phyloP scores from a whole-genome alignment of 148 eudicot genomes.

The Rhododendron ferrugineum region DNA sequence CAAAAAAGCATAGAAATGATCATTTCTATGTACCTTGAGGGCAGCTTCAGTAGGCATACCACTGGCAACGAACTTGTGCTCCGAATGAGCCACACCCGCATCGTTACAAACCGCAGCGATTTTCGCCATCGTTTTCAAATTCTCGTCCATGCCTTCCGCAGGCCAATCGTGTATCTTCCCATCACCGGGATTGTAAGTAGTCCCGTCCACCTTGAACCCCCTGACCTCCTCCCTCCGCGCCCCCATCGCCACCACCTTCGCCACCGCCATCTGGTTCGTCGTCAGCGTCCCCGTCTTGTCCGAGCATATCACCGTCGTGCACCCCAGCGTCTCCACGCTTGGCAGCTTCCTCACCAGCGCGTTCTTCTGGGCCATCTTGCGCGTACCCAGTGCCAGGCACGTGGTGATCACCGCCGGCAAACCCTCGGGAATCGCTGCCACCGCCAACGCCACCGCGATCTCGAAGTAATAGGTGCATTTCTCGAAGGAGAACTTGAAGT shows the following conservation, averaged over 20 bases:
- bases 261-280: conserved; percentile 50
- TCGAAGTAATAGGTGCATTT: conserved; percentile 47
- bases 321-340: conserved; percentile 53
- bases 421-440: conserved; percentile 54
- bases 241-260: conserved; percentile 47
- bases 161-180: conserved; percentile 38
- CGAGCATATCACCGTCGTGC: conserved; percentile 49
- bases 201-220: conserved; percentile 36
- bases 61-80: conserved; percentile 34
- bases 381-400: conserved; percentile 47
- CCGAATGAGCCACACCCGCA: conserved; percentile 37
- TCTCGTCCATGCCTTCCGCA: conserved; percentile 26
- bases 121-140: conserved; percentile 37
- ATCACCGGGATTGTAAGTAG: conserved; percentile 40
- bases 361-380: conserved; percentile 54
- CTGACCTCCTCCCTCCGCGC: conserved; percentile 7
- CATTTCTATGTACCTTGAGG: conserved; percentile 24
- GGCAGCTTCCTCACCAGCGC: conserved; percentile 50
- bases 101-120: conserved; percentile 44
- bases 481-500: conserved; percentile 50
- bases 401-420: conserved; percentile 56
- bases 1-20: not conserved
- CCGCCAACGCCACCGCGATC: conserved; percentile 52
- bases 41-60: conserved; percentile 61
- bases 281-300: conserved; percentile 51